Evolutionary conservation across 495 filamentous ascomycete genomes (phyloP), one percentile per base, ranked within the genome.

Genomic region (Cercophora samala): DNA sequence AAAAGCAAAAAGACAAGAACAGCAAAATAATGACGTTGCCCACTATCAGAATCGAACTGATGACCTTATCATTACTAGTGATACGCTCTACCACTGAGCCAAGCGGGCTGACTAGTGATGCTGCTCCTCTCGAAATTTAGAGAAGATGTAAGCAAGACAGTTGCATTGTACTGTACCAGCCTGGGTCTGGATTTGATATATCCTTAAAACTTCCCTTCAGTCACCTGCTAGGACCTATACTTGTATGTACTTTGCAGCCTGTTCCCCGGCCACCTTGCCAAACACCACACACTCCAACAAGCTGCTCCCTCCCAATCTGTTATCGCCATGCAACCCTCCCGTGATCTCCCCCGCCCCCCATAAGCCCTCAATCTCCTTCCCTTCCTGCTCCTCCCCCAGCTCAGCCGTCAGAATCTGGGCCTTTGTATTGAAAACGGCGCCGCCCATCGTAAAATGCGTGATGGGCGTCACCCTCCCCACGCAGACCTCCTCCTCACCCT

Each of bases 371-470:
- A 87, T 80, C 3, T 75, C 77, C 64, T 65, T 70, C 53, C 75
- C 65, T 15, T 69, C 67, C 19, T 75, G 64, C 11, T 69, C 67
- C 19, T 66, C 69, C 1, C 67, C 76, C 1, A 77, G 65, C 32
- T 72, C 64, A 2, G 72, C 70, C 26, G 72, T 70, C 13, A 86
- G 64, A 11, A 86, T 77, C 65, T 80, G 77, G 3, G 74, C 73
- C 25, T 76, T 69, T 58, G 77, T 69, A 67, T 84, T 79, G 60
- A 85, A 80, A 5, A 80, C 74, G 18, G 79, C 82, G 4, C 84
- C 84, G 8, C 84, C 84, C 84, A 87, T 87, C 18, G 84, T 87
- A 64, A 87, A 89, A 64, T 89, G 86, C 17, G 84, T 77, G 1
- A 88, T 84, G 0, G 86, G 86, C 59, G 86, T 89, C 3, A 89